Evolutionary conservation across 176 grass and related monocot species (phyloP).

Genomic region (Musa acuminata): DNA sequence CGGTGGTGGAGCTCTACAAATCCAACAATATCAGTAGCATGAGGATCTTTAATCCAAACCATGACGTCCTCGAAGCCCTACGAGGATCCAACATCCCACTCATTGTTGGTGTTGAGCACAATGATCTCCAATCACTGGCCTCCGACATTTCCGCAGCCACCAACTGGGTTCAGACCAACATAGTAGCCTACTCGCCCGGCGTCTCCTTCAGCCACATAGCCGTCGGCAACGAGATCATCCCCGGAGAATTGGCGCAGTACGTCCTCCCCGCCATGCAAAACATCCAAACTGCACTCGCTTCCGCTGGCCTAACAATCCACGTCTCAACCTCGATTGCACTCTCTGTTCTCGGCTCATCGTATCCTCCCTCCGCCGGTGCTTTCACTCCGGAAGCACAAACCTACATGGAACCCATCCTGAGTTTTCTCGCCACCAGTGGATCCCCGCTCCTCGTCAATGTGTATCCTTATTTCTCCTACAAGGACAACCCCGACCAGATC

Average conservation of each 20-base stretch:
- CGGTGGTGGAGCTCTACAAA: neutral
- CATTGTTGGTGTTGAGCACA: neutral
- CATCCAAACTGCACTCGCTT: neutral
- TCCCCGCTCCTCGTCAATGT: slow-evolving; percentile 1
- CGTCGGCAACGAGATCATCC: neutral
- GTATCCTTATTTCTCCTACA: slow-evolving; percentile 1
- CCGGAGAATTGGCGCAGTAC: neutral
- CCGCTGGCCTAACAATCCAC: neutral
- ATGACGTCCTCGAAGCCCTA: neutral
- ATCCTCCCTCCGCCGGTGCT: neutral
- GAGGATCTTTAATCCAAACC: neutral
- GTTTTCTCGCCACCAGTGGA: neutral
- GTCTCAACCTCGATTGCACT: neutral
- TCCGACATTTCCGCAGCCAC: neutral
- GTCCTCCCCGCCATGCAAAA: neutral
- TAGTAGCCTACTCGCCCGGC: neutral
- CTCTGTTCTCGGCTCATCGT: neutral
- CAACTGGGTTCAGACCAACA: neutral
- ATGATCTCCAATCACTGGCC: neutral
- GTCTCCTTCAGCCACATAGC: neutral
- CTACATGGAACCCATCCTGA: neutral
- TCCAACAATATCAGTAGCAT: neutral
- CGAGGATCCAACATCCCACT: neutral
- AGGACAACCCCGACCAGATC: neutral
- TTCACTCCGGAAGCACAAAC: neutral